Conservation (phyloP, 495 filamentous ascomycete species). For the Bathelium albidoporum region DNA sequence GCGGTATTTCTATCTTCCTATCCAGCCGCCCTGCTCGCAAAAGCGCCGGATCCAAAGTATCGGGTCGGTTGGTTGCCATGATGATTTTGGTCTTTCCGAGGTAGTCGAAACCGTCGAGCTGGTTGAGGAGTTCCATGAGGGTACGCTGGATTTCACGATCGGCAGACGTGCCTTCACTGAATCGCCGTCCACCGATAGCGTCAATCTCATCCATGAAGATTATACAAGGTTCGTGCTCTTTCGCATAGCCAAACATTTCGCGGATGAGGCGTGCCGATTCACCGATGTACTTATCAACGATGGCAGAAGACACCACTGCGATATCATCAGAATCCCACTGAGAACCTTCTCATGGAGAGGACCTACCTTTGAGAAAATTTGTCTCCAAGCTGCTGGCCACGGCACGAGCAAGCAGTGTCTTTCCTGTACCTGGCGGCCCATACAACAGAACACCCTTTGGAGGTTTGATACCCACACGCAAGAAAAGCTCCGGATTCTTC, state of each 20-base stretch:
- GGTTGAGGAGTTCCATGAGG: conserved; percentile 97
- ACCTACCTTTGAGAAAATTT: conserved; percentile 89
- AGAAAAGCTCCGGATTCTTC: conserved; percentile 97
- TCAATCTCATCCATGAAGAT: conserved; percentile 99
- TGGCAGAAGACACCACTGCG: conserved; percentile 95
- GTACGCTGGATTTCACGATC: conserved; percentile 99
- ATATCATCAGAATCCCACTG: conserved; percentile 18
- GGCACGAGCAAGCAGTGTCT: conserved; percentile 88
- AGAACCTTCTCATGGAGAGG: conserved; percentile 8
- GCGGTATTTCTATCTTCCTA: conserved; percentile 95
- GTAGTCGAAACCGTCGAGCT: conserved; percentile 98
- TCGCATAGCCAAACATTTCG: conserved; percentile 99
- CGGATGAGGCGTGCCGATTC: conserved; percentile 95
- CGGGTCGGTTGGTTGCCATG: conserved; percentile 98
- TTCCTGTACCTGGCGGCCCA: conserved; percentile 95
- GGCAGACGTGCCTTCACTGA: conserved; percentile 96
- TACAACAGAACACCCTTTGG: conserved; percentile 97
- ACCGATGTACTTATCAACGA: conserved; percentile 99
- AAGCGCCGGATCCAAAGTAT: conserved; percentile 92
- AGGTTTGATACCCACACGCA: conserved; percentile 95
- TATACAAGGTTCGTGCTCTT: conserved; percentile 98
- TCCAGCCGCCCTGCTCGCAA: conserved; percentile 90
- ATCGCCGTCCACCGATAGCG: conserved; percentile 92
- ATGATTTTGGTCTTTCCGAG: conserved; percentile 99
- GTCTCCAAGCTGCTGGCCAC: conserved; percentile 96